These are phyloP conservation scores for Cymbopogon flexuosus DNA, from an alignment of 202 grass and related monocot species.

Conservation along the genomic window DNA sequence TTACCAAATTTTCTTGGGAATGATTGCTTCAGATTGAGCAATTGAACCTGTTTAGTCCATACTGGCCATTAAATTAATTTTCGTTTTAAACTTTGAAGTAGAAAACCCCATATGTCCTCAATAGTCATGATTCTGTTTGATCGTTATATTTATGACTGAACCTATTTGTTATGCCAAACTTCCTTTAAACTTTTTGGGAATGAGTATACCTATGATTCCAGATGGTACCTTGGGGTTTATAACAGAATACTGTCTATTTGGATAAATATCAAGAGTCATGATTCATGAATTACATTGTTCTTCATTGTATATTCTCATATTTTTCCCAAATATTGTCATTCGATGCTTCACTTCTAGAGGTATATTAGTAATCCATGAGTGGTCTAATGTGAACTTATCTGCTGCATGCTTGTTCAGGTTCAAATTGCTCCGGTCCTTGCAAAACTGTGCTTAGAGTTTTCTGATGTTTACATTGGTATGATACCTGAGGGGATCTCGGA, in stretches of 20 bases:
- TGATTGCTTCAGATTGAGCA: background rate
- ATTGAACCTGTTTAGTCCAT: background rate
- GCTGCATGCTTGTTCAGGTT: constrained; percentile 53
- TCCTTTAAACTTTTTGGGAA: background rate
- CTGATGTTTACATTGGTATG: constrained; percentile 91
- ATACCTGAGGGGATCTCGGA: background rate
- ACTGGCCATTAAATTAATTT: background rate
- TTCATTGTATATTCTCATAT: constrained; percentile 18
- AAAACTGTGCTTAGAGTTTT: constrained; percentile 75
- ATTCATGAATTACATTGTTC: background rate
- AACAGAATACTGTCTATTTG: constrained; percentile 19
- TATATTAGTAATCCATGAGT: constrained; percentile 7
- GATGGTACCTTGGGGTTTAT: background rate
- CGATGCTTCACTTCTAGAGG: background rate
- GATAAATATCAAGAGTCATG: background rate
- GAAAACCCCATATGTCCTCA: constrained; percentile 5
- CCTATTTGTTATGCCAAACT: background rate
- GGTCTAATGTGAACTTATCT: constrained; percentile 12
- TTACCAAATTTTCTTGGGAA: background rate
- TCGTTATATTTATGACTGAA: background rate
- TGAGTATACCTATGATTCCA: background rate
- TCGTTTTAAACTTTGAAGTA: constrained; percentile 16
- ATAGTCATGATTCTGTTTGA: background rate
- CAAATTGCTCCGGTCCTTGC: constrained; percentile 64
- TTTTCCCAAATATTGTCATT: constrained; percentile 9